Conservation (phyloP, 139 green algal genomes). For the Spirogloea muscicola region DNA sequence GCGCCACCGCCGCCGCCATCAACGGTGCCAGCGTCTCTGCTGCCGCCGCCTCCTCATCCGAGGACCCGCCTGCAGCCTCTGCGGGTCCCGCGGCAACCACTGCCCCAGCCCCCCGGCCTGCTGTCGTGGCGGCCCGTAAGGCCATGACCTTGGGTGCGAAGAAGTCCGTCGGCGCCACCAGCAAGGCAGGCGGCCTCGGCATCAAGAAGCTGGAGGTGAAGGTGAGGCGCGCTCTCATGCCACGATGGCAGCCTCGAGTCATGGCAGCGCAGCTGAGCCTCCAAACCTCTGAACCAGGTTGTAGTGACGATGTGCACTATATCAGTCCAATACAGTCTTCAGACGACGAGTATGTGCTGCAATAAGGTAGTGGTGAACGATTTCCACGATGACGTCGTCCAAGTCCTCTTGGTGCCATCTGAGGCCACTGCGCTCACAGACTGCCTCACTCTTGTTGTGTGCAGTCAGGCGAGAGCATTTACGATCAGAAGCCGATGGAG, state of each 20-base stretch:
- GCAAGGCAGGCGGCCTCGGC: constrained; percentile 65
- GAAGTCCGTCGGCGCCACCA: not conserved
- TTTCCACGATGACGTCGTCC: no score
- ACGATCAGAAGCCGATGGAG: constrained; percentile 50
- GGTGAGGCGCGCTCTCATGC: no score
- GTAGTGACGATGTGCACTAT: no score
- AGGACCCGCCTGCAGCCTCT: not conserved
- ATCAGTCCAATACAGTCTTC: no score
- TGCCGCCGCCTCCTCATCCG: not conserved
- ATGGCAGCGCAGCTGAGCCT: no score
- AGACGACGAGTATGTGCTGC: no score
- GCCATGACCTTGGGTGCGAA: constrained; percentile 2
- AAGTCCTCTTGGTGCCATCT: no score
- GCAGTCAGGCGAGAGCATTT: constrained; percentile 66
- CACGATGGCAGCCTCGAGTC: no score
- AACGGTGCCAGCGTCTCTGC: constrained; percentile 2
- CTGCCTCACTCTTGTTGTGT: constrained; percentile 5
- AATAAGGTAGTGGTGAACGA: no score
- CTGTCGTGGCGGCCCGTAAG: not conserved
- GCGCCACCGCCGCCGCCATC: not conserved
- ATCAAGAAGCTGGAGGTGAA: constrained; percentile 78
- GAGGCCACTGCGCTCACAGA: no score
- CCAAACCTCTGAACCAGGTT: no score
- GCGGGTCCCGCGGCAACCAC: not conserved
- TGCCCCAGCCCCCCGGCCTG: not conserved